Evolutionary conservation across 805 yeast genomes (phyloP), one percentile per base, ranked within the genome.

Genomic region (Yarrowia phangngaensis): DNA sequence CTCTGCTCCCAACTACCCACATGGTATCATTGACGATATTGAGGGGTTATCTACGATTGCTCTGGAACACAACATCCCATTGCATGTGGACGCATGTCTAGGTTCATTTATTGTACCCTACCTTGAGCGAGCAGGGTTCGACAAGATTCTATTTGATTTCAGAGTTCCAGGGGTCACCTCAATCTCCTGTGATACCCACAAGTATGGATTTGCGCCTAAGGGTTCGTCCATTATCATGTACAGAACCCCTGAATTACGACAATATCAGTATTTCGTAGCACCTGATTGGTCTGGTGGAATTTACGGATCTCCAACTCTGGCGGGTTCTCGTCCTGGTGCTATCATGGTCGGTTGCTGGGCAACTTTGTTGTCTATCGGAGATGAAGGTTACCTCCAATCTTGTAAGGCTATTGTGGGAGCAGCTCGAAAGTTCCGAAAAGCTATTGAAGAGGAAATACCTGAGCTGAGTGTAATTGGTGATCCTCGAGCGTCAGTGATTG

Each of bases 261-360:
- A 75, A 55, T 74, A 82, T 59, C 98, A 92, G 67, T 90, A 92
- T 65, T 92, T 81, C 64, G 74, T 89, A 22, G 73, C 79, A 45
- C 70, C 86, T 1, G 85, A 81, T 53, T 90, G 98, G 98, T 71
- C 80, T 4, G 98, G 98, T 23, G 98, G 98, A 0, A 70, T 90
- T 56, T 90, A 90, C 61, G 98, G 97, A 0, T 86, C 96, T 0
- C 97, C 97, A 2, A 92, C 97, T 0, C 69, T 92, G 41, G 97
- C 97, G 0, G 98, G 98, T 1, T 85, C 95, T 8, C 76, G 97
- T 55, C 97, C 97, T 0, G 98, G 98, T 38, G 97, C 97, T 0
- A 70, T 90, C 26, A 84, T 88, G 73, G 97, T 84, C n/a, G 97
- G 97, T 0, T 89, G 97, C 64, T 92, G 97, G 97, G 94, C 96